phyloP scores from a whole-genome alignment of 148 eudicot genomes.

The Nepenthes gracilis region DNA sequence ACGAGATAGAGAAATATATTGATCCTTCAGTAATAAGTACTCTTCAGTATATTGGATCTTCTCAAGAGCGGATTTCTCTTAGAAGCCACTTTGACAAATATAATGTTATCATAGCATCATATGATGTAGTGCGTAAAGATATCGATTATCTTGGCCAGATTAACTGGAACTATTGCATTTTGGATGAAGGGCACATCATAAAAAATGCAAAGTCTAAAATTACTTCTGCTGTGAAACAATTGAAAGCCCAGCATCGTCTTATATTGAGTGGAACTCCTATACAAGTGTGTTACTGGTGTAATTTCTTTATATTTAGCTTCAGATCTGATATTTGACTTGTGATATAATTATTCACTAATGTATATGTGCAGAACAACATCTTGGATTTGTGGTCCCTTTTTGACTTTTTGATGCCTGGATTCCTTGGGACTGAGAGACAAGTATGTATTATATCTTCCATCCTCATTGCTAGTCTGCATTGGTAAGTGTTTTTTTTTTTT shows the following conservation, averaged over 20 bases:
- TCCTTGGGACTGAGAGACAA: slow-evolving; percentile 82
- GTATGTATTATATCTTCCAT: neutral
- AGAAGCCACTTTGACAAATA: slow-evolving; percentile 52
- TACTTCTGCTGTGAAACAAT: slow-evolving; percentile 87
- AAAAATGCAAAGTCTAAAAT: slow-evolving; percentile 88
- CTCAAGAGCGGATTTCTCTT: slow-evolving; percentile 68
- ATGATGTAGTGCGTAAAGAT: slow-evolving; percentile 96
- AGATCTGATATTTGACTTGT: neutral
- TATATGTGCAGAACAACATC: slow-evolving; percentile 53
- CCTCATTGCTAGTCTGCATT: neutral
- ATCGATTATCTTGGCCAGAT: slow-evolving; percentile 67
- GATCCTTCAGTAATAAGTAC: slow-evolving; percentile 67
- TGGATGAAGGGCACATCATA: slow-evolving; percentile 94
- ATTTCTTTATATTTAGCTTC: neutral
- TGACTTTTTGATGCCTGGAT: slow-evolving; percentile 99
- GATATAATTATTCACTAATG: neutral
- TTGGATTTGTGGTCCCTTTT: slow-evolving; percentile 98
- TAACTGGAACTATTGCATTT: slow-evolving; percentile 82
- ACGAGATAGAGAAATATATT: slow-evolving; percentile 95
- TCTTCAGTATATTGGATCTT: slow-evolving; percentile 84
- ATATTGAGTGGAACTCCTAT: slow-evolving; percentile 98
- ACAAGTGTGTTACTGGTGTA: slow-evolving; percentile 9
- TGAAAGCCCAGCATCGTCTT: slow-evolving; percentile 95
- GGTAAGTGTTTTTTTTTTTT: neutral
- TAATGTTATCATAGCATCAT: slow-evolving; percentile 81